Conservation (phyloP, 495 filamentous ascomycete genomes). For the Aspergillus steynii region DNA sequence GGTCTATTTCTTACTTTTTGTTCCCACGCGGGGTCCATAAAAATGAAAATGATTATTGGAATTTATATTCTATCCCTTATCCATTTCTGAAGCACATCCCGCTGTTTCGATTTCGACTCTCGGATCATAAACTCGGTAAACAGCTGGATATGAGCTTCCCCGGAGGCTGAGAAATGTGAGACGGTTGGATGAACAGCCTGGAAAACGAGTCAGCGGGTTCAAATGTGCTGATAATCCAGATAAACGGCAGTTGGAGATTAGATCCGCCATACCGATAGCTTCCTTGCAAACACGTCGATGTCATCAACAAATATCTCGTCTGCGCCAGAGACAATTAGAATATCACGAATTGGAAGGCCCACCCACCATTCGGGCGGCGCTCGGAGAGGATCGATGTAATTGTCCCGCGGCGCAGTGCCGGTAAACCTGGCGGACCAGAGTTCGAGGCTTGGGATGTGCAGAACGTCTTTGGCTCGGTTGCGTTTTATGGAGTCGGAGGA, state of each 20-base stretch:
- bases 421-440: constrained; percentile 12
- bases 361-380: constrained; percentile 16
- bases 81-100: constrained; percentile 1
- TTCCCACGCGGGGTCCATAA: no score
- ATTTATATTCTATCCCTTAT: background rate
- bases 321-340: constrained; percentile 13
- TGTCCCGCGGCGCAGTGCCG: constrained; percentile 9
- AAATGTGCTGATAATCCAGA: background rate
- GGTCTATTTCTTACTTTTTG: no score
- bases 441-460: constrained; percentile 6
- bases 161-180: background rate
- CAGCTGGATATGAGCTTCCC: background rate
- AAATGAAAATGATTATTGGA: no score
- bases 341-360: constrained; percentile 8
- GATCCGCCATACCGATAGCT: background rate
- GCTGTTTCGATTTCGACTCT: background rate
- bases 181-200: background rate
- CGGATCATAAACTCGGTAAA: background rate
- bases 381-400: constrained; percentile 16
- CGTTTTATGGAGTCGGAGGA: constrained; percentile 8
- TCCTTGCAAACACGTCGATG: background rate
- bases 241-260: no score
- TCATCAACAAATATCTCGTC: constrained; percentile 17
- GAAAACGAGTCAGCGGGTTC: background rate
- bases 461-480: constrained; percentile 13